These are phyloP conservation scores for Pyrenophora teres DNA, from an alignment of 2,329 filamentous ascomycete species.

Conservation along the genomic window DNA sequence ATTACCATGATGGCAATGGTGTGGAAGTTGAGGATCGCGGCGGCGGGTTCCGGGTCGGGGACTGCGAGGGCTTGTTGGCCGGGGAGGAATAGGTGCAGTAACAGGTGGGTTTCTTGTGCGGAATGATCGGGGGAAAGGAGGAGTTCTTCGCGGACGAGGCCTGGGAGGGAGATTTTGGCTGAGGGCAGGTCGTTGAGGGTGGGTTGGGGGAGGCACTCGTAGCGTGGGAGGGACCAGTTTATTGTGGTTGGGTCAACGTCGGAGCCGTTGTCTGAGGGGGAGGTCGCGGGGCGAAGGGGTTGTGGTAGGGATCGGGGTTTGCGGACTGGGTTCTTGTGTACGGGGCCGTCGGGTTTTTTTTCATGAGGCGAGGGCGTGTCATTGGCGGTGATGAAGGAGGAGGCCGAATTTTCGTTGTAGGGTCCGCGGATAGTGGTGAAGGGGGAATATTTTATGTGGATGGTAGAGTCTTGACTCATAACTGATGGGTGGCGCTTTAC, in stretches of 20 bases:
- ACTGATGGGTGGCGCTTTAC: slow-evolving; percentile 12
- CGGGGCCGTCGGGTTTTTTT: too few relatives aligned
- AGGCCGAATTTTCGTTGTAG: too few relatives aligned
- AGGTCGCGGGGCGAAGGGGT: not conserved
- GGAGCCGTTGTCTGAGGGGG: too few relatives aligned
- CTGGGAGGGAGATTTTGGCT: slow-evolving; percentile 45
- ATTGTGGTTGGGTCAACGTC: not conserved
- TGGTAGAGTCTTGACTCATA: slow-evolving; percentile 5
- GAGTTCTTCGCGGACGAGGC: slow-evolving; percentile 44
- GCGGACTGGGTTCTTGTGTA: not conserved
- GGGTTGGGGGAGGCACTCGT: slow-evolving; percentile 21
- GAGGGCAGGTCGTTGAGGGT: slow-evolving; percentile 9
- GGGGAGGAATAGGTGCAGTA: slow-evolving; percentile 38
- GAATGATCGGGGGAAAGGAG: slow-evolving; percentile 32
- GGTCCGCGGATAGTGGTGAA: too few relatives aligned
- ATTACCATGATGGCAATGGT: slow-evolving; percentile 40
- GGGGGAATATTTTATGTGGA: not conserved
- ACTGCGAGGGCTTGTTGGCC: slow-evolving; percentile 20
- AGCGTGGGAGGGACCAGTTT: slow-evolving; percentile 27
- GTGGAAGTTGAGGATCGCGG: slow-evolving; percentile 42
- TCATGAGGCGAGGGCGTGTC: too few relatives aligned
- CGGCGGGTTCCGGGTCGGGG: slow-evolving; percentile 27
- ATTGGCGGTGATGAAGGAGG: too few relatives aligned
- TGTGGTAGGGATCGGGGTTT: not conserved
- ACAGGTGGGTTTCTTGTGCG: slow-evolving; percentile 30